These are phyloP conservation scores for Mortierella claussenii DNA, from an alignment of 192 early-diverging fungal species.

Conservation along the genomic window DNA sequence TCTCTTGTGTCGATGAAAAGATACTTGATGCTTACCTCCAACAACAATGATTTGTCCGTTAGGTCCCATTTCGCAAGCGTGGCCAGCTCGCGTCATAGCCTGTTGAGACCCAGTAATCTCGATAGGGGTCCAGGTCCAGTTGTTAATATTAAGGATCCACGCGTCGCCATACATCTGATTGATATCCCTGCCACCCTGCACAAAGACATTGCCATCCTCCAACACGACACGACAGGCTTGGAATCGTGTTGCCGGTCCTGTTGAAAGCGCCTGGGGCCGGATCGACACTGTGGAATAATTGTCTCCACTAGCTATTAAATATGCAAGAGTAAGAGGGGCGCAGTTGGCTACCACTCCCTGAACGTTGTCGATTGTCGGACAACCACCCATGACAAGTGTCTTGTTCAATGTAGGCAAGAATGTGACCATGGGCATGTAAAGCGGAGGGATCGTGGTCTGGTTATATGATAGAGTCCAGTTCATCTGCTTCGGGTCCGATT, in stretches of 20 bases:
- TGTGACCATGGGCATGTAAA: conserved; percentile 22
- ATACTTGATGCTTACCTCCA: too few species aligned
- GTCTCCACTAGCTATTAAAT: conserved; percentile 12
- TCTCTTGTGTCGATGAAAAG: too few species aligned
- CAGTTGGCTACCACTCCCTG: neutral
- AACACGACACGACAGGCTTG: conserved; percentile 18
- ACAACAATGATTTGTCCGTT: conserved; percentile 40
- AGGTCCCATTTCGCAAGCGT: conserved; percentile 36
- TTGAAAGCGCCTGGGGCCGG: neutral
- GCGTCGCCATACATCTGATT: conserved; percentile 23
- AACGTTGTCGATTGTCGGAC: neutral
- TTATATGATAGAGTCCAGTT: conserved; percentile 13
- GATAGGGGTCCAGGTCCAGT: conserved; percentile 15
- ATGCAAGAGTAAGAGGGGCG: neutral
- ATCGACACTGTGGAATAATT: neutral
- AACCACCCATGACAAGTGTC: conserved; percentile 25
- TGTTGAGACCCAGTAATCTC: conserved; percentile 4
- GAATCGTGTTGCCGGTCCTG: conserved; percentile 14
- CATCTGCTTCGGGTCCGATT: conserved; percentile 1
- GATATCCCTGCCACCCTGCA: conserved; percentile 32
- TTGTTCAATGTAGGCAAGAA: conserved; percentile 29
- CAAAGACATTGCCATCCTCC: conserved; percentile 25
- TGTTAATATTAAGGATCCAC: conserved; percentile 24
- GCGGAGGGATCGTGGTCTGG: neutral
- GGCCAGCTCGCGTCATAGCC: conserved; percentile 33